A percentile compares a stretch with the other conserved stretches of the same genome.
phyloP scores from a whole-genome alignment of 306 rosid species.

The Rubus idaeus region DNA sequence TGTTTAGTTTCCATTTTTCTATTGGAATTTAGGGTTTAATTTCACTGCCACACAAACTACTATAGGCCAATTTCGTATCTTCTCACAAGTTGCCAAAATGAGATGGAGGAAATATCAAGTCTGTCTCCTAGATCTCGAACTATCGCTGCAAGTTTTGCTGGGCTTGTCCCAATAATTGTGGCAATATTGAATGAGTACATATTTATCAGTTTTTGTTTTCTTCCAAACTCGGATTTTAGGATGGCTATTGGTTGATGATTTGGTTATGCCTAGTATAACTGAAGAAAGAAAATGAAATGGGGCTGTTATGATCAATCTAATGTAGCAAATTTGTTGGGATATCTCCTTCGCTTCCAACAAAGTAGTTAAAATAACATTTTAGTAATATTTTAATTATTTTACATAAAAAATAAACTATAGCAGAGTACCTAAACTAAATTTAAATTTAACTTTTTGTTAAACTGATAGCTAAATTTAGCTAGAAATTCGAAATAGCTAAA shows the following conservation, averaged over 20 bases:
- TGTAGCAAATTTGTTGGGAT: neutral
- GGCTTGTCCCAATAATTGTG: neutral
- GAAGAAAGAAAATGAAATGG: neutral
- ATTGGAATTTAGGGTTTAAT: neutral
- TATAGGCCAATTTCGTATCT: neutral
- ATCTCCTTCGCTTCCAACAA: no score
- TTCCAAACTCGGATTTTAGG: neutral
- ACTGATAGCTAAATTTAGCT: no score
- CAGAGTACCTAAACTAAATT: no score
- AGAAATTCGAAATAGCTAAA: no score
- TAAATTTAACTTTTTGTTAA: no score
- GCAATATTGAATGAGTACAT: neutral
- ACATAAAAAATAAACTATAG: no score
- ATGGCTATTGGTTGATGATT: neutral
- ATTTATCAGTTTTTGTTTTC: neutral
- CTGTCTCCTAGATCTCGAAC: slow-evolving; percentile 9
- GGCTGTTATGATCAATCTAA: neutral
- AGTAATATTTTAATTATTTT: no score
- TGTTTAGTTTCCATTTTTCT: neutral
- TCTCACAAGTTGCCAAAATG: neutral
- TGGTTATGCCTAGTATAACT: neutral
- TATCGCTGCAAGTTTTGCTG: neutral
- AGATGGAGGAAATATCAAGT: slow-evolving; percentile 7
- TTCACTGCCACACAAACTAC: slow-evolving; percentile 1
- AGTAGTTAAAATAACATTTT: no score